Conservation (phyloP, 257 asterid genomes). For the Buddleja alternifolia region DNA sequence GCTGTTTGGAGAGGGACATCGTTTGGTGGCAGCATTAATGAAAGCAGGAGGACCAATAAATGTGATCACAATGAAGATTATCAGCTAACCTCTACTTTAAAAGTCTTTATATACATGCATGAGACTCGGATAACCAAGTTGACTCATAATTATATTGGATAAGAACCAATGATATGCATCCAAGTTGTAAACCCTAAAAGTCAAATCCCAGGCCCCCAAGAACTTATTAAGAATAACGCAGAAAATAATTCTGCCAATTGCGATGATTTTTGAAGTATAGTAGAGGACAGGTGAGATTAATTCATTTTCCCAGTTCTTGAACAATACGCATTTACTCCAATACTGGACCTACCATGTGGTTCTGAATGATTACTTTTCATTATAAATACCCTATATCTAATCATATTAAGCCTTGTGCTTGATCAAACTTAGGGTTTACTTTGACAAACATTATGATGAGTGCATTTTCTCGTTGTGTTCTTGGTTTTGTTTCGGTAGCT, state of each 20-base stretch:
- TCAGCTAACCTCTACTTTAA: not conserved
- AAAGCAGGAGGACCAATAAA: not conserved
- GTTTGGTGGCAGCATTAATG: not conserved
- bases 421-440: conserved; percentile 33
- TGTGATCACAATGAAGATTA: not conserved
- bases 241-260: not conserved
- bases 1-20: no score
- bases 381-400: conserved; percentile 35
- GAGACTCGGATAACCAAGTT: no score
- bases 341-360: conserved; percentile 47
- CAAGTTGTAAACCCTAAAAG: conserved; percentile 2
- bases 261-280: not conserved
- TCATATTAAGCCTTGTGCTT: not conserved
- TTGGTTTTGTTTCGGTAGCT: conserved; percentile 32
- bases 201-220: not conserved
- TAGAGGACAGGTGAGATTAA: conserved; percentile 36
- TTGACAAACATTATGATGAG: conserved; percentile 27
- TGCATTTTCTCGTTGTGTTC: conserved; percentile 20
- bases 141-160: not conserved
- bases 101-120: no score
- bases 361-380: not conserved
- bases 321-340: conserved; percentile 34
- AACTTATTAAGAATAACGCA: not conserved
- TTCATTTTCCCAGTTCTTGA: conserved; percentile 4
- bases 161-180: not conserved